Evolutionary conservation across 106 monocot genomes (phyloP), one percentile per base, ranked within the genome.

Genomic region (Apostasia ramifera): DNA sequence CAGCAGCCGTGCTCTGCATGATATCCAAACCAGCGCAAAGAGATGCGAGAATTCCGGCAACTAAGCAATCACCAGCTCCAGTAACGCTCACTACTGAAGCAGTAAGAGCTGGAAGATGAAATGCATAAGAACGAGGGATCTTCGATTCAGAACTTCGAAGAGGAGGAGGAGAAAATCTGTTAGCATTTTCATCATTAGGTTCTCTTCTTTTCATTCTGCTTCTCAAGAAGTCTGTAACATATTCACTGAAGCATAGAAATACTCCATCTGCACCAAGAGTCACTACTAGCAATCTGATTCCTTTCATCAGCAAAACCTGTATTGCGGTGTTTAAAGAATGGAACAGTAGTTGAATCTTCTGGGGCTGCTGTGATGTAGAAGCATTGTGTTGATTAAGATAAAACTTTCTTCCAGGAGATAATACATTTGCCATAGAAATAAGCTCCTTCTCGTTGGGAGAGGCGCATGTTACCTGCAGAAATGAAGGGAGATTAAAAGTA

Each of bases 21-120:
- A 91, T 40, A 77, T 91, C 81, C 53, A 91, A 75, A 47, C 94
- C 91, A 68, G 41, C 66, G 59, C 79, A 83, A 44, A 88, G 61
- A 0, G 91, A 89, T 51, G 88, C 78, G 74, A 91, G 69, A 4
- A 82, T 75, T 66, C 94, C 91, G 55, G 77, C 94, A 77, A 94
- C 94, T 47, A 94, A 85, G 65, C 94, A 91, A 69, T 94, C 91
- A 12, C 91, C 94, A 50, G 91, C 94, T 57, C 94, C 87, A 46
- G 79, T 78, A 15, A 94, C 63, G 68, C 79, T 91, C 58, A 80
- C 75, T 11, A 85, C 94, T 40, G 85, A 79, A 58, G 88, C 83
- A 58, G 71, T 55, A 58, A 85, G 76, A 68, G 91, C 83, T 61
- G 90, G 85, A 62, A 91, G 71, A 83, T 94, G 91, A 45, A 85